These are phyloP conservation scores for Croton laevigatus DNA, from an alignment of 441 rosid species.

Conservation along the genomic window DNA sequence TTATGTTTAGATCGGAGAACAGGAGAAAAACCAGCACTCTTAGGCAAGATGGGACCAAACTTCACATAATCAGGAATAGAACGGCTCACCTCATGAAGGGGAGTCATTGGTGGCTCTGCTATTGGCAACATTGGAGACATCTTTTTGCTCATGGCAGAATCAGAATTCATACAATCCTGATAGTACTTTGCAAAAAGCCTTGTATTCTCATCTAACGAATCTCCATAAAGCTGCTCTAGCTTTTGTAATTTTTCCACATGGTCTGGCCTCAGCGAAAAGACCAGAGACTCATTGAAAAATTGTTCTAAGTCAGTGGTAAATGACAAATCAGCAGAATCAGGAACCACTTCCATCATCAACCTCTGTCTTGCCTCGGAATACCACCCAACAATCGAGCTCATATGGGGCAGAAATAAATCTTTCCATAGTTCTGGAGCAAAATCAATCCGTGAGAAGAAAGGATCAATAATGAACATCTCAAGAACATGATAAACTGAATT, in stretches of 20 bases:
- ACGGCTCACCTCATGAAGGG: slow-evolving; percentile 47
- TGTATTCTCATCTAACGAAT: slow-evolving; percentile 57
- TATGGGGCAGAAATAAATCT: slow-evolving; percentile 58
- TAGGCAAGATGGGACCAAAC: slow-evolving; percentile 62
- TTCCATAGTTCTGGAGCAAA: slow-evolving; percentile 72
- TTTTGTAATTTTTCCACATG: slow-evolving; percentile 49
- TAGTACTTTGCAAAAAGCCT: slow-evolving; percentile 54
- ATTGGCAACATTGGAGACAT: slow-evolving; percentile 59
- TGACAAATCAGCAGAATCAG: slow-evolving; percentile 56
- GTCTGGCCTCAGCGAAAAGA: slow-evolving; percentile 53
- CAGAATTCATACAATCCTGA: slow-evolving; percentile 46
- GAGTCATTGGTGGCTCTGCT: slow-evolving; percentile 71
- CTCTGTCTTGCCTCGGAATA: slow-evolving; percentile 59
- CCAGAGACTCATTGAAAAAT: slow-evolving; percentile 52
- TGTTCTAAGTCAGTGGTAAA: slow-evolving; percentile 57
- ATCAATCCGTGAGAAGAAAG: slow-evolving; percentile 64
- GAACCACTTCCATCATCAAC: slow-evolving; percentile 54
- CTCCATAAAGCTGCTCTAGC: slow-evolving; percentile 54
- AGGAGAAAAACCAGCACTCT: slow-evolving; percentile 49
- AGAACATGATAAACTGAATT: slow-evolving; percentile 46
- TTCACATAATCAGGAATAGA: slow-evolving; percentile 59
- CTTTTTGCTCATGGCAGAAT: slow-evolving; percentile 40
- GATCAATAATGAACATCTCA: slow-evolving; percentile 62
- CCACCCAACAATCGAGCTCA: slow-evolving; percentile 67
- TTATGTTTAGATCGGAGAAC: slow-evolving; percentile 32